phyloP scores from a whole-genome alignment of 371 early-diverging fungal species.

The Mortierella sp. region DNA sequence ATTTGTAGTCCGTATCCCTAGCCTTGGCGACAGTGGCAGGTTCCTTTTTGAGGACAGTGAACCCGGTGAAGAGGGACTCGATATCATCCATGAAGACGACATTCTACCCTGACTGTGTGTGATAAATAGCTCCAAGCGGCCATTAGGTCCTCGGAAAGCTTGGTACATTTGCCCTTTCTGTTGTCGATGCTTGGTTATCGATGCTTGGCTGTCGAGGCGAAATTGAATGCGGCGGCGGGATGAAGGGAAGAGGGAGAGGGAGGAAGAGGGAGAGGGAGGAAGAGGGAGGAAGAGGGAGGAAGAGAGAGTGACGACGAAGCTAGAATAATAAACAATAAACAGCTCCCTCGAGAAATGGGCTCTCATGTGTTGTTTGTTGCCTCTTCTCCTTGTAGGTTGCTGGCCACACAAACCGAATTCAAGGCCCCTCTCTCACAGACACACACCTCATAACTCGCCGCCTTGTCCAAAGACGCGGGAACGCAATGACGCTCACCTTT shows the following conservation, averaged over 20 bases:
- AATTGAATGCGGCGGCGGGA: neutral
- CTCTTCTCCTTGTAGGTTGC: neutral
- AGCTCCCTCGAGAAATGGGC: neutral
- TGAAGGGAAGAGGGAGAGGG: neutral
- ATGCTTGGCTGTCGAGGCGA: neutral
- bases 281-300: neutral
- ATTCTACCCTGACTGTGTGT: neutral
- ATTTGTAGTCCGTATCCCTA: neutral
- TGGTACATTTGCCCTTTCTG: neutral
- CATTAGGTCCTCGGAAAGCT: neutral
- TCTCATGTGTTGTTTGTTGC: neutral
- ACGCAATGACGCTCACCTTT: too few relatives aligned
- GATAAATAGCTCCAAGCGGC: neutral
- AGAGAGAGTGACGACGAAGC: neutral
- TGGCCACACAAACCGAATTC: neutral
- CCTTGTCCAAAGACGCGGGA: neutral
- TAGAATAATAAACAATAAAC: neutral
- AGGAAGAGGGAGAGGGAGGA: neutral
- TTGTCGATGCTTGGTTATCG: neutral
- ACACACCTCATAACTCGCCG: neutral
- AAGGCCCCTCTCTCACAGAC: neutral
- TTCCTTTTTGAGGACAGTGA: neutral
- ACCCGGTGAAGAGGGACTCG: neutral
- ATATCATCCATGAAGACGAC: conserved; percentile 2
- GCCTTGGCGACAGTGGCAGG: neutral